Base-by-base conservation (phyloP, 768 basidiomycete species). In the Sporobolomyces phaffii region DNA sequence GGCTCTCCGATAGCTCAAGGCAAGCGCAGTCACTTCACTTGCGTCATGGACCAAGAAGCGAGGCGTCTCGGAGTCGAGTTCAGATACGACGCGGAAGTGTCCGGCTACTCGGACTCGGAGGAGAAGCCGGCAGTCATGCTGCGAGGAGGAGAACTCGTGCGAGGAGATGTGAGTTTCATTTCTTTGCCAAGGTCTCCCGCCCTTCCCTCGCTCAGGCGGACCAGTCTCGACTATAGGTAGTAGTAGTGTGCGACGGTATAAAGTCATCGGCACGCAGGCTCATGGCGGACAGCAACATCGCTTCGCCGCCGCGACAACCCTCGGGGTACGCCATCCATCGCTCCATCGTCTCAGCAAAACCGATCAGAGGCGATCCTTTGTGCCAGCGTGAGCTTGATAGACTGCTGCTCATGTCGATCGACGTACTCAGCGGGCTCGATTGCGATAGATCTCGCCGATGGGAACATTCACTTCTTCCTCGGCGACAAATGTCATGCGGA, bases 391-490 rank as follows among this genome's bases (percentile, higher is more conserved):
- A 43, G 70, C 60, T 22, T 26, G n/a, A n/a, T n/a, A n/a, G n/a
- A n/a, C n/a, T n/a, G n/a, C n/a, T n/a, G n/a, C n/a, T n/a, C n/a
- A n/a, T n/a, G n/a, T n/a, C n/a, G n/a, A n/a, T n/a, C n/a, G n/a
- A n/a, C n/a, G n/a, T n/a, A n/a, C n/a, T n/a, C n/a, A n/a, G n/a
- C n/a, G n/a, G n/a, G n/a, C n/a, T n/a, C n/a, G n/a, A n/a, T n/a
- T n/a, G n/a, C n/a, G n/a, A 11, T 51, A 69, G 67, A 64, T 26
- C 51, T 73, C 1, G 59, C 64, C 18, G 72, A 73, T 28, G 69
- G 72, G 18, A 47, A 34, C 20, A 65, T 68, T 6, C 61, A 63
- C 2, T 64, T 52, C 14, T 73, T 62, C 62, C 48, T 73, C 22
- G 72, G 65, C 0, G 9, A 38, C 3, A 56, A 73, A 28, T 15